Conservation (phyloP, 2,329 filamentous ascomycete species). For the Aplosporella prunicola region DNA sequence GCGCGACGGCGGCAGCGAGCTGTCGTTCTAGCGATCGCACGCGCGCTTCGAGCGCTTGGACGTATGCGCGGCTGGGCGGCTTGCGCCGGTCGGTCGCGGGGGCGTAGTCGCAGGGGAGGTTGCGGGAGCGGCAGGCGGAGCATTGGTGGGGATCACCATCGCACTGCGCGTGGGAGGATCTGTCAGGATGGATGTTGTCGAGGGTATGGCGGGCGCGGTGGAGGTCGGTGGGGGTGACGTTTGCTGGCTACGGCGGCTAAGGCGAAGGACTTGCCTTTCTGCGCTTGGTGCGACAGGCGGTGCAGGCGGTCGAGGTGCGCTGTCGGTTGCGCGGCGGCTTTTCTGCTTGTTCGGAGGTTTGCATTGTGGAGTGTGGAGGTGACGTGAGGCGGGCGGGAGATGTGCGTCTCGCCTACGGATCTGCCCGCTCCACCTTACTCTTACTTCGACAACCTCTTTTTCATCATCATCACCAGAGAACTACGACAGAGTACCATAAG, state of each 20-base stretch:
- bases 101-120: neutral
- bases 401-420: too few relatives aligned
- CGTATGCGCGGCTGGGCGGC: neutral
- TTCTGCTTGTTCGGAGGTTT: too few relatives aligned
- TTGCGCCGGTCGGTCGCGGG: neutral
- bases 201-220: too few relatives aligned
- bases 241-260: too few relatives aligned
- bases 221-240: too few relatives aligned
- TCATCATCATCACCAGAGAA: too few relatives aligned
- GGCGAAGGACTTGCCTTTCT: neutral
- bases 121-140: neutral
- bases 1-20: neutral
- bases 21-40: neutral
- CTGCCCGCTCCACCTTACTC: too few relatives aligned
- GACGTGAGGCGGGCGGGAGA: too few relatives aligned
- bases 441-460: too few relatives aligned
- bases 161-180: neutral
- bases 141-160: neutral
- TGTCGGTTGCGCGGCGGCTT: too few relatives aligned
- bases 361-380: too few relatives aligned
- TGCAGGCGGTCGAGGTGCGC: constrained; percentile 1
- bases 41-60: neutral
- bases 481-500: too few relatives aligned
- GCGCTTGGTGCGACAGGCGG: neutral
- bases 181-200: neutral